Conservation (phyloP, 1,139 yeast genomes). For the Candida freyschussii region DNA sequence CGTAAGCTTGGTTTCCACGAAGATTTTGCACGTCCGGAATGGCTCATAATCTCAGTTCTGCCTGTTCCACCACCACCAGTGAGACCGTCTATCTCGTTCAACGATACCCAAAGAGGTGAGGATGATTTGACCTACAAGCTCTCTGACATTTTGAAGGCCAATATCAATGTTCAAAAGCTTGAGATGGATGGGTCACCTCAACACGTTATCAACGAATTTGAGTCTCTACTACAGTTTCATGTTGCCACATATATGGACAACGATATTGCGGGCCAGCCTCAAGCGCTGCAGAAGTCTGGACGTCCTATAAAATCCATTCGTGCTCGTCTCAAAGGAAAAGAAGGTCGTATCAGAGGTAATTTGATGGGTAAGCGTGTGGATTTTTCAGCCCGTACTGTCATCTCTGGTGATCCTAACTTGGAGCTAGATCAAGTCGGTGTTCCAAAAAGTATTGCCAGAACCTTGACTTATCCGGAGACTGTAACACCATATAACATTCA, state of each 20-base stretch:
- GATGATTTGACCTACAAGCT: slow-evolving; percentile 97
- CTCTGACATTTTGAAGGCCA: slow-evolving; percentile 95
- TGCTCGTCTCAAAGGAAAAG: slow-evolving; percentile 98
- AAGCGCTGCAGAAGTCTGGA: slow-evolving; percentile 96
- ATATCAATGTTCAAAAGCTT: slow-evolving; percentile 89
- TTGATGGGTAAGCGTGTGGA: slow-evolving; percentile 99
- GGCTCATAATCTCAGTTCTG: slow-evolving; percentile 94
- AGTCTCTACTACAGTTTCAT: slow-evolving; percentile 90
- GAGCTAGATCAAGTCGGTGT: slow-evolving; percentile 99
- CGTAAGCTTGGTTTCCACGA: slow-evolving; percentile 81
- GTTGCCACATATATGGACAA: slow-evolving; percentile 99
- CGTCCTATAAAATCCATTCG: slow-evolving; percentile 97
- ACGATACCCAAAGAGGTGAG: slow-evolving; percentile 98
- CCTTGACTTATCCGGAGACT: slow-evolving; percentile 92
- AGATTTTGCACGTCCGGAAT: slow-evolving; percentile 97
- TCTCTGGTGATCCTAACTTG: slow-evolving; percentile 97
- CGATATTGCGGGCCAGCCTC: slow-evolving; percentile 99
- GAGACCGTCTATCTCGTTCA: slow-evolving; percentile 96
- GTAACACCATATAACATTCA: slow-evolving; percentile 98
- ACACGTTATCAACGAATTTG: slow-evolving; percentile 95
- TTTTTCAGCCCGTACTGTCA: slow-evolving; percentile 97
- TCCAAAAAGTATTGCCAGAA: slow-evolving; percentile 93
- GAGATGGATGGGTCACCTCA: slow-evolving; percentile 99
- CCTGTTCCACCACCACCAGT: slow-evolving; percentile 99
- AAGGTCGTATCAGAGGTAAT: slow-evolving; percentile 97